Evolutionary conservation across 495 filamentous ascomycete genomes (phyloP), one percentile per base, ranked within the genome.

Genomic region (Aspergillus cristatus): DNA sequence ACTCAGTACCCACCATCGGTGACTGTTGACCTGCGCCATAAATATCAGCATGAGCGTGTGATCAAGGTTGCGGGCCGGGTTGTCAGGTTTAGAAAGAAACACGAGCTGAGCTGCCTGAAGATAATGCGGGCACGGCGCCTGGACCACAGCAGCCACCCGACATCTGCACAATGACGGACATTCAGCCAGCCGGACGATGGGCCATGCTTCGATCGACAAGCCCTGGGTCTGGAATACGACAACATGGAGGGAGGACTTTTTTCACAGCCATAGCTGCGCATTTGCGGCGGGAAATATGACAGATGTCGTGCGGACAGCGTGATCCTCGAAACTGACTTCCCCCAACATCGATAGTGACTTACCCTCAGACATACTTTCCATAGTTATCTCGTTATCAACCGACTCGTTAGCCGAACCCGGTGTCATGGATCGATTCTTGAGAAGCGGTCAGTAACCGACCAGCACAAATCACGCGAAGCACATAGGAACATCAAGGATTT

Each of bases 31-130:
- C 51, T 53, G 40, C 42, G 39, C 34, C 47, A 42, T 40, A 42
- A 42, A 39, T 32, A 41, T 40, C 18, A 17, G 11, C 12, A 36
- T 54, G 48, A 55, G 58, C 58, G 58, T 60, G 56, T 62, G 56
- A 62, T 53, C 58, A 51, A 51, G 42, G 47, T 49, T 60, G 42
- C 54, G 56, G 51, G 41, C 52, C 52, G 50, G 39, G 29, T 31
- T 42, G 50, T 42, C 46, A 42, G 38, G 35, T 36, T 28, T 47
- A 44, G 47, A 41, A n/a, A n/a, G n/a, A n/a, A n/a, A n/a, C n/a
- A n/a, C n/a, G n/a, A n/a, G n/a, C n/a, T n/a, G n/a, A n/a, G 28
- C 28, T 30, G 28, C 5, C 28, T 26, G 24, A 11, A 25, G 30
- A 41, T 37, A 35, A 40, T 34, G 34, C 20, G 30, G 26, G 34